These are phyloP conservation scores for Rosa hybrid DNA, from an alignment of 331 rosid species.

Conservation along the genomic window DNA sequence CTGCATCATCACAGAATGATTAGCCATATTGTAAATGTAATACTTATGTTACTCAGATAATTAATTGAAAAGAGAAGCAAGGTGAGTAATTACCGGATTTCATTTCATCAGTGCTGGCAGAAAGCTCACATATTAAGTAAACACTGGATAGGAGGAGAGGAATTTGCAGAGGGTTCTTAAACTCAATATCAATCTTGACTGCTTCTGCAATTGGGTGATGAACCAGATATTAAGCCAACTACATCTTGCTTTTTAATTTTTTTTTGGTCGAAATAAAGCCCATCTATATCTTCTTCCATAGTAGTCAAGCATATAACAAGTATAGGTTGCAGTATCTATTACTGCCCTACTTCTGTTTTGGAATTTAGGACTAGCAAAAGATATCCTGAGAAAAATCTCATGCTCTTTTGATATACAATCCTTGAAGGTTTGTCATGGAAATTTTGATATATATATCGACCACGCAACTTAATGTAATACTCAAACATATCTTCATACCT, in stretches of 20 bases:
- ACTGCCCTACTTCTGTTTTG: not conserved
- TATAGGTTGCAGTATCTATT: not conserved
- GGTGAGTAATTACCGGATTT: constrained; percentile 46
- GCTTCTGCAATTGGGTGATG: constrained; percentile 65
- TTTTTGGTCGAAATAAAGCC: not conserved
- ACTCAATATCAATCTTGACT: constrained; percentile 77
- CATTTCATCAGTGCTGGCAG: constrained; percentile 47
- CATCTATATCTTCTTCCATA: not conserved
- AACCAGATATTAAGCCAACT: constrained; percentile 21
- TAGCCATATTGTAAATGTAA: constrained; percentile 1
- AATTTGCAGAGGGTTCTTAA: constrained; percentile 87
- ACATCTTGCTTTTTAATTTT: not conserved
- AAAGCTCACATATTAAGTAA: constrained; percentile 74
- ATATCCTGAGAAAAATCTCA: not conserved
- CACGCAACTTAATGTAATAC: constrained; percentile 17
- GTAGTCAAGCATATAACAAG: not conserved
- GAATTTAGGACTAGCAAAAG: not conserved
- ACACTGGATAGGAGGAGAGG: constrained; percentile 69
- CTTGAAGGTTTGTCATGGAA: not conserved
- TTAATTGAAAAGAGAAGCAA: not conserved
- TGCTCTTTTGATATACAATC: not conserved
- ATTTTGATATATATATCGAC: not conserved
- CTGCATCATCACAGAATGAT: constrained; percentile 42
- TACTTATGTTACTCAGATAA: not conserved
- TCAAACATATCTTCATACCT: constrained; percentile 56